Evolutionary conservation across 2,329 filamentous ascomycete genomes (phyloP), one percentile per base, ranked within the genome.

Genomic region (Pseudopyrenochaeta lycopersici): DNA sequence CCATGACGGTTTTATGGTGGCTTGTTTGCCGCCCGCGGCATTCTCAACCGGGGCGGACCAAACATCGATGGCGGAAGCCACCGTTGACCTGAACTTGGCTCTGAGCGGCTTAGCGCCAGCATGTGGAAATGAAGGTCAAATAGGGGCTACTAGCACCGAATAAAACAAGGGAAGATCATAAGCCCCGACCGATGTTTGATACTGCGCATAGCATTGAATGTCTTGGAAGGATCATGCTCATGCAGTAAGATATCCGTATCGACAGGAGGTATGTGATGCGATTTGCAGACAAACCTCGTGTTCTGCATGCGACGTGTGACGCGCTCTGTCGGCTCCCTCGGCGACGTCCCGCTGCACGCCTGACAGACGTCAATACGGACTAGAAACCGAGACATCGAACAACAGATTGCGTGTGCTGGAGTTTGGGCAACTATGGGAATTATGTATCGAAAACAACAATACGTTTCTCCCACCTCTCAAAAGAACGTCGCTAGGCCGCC

Each of bases 111-210:
- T 49, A 54, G 51, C 18, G 36, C 10, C 7, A 17, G 17, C 18
- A 27, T 46, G 20, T 29, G 27, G 30, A 33, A 41, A 18, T 44
- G 23, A 42, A 42, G 40, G 40, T n/a, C 14, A 42, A n/a, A 31
- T 30, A 42, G 40, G 40, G 40, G 40, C n/a, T 42, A 10, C 14
- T 42, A 39, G 40, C 46, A 50, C 18, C 55, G 12, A 53, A 48
- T 53, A 35, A 46, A 27, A n/a, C 14, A 11, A 12, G 30, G 36
- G 41, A 46, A 43, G n/a, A 31, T 38, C 14, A n/a, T 41, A 32
- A 15, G 33, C 31, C 45, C 31, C 35, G 18, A 17, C 44, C 31
- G 20, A 45, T 30, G 29, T 45, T 46, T 47, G 38, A 46, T 29
- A 17, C 32, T 42, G 30, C 31, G 36, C 36, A 43, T 32, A 36